Percentiles rank a stretch among this genome's conserved stretches.
Evolutionary conservation across 202 grass and related monocot genomes (phyloP).

Genomic region (Setaria viridis): DNA sequence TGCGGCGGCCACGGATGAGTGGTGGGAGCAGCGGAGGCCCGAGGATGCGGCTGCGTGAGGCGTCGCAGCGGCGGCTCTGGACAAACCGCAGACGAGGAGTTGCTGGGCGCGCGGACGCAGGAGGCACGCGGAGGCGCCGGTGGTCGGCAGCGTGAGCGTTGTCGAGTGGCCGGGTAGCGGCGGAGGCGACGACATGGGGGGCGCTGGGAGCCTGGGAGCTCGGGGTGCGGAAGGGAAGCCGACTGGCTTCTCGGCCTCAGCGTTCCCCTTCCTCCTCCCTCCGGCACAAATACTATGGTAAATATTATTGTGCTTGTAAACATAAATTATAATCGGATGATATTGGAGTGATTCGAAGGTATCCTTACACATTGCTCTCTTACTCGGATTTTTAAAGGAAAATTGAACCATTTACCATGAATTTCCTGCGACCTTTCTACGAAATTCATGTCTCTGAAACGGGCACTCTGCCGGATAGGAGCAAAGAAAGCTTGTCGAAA

Average conservation of each 20-base stretch:
- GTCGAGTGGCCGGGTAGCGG: background rate
- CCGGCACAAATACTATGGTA: background rate
- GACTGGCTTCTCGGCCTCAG: background rate
- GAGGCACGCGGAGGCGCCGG: slow-evolving; percentile 20
- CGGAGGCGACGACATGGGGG: background rate
- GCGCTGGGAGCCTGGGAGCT: background rate
- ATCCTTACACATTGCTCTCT: background rate
- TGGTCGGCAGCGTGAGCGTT: background rate
- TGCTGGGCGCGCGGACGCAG: background rate
- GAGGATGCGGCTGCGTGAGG: background rate
- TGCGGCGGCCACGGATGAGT: slow-evolving; percentile 34
- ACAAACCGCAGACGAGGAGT: background rate
- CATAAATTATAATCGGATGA: background rate
- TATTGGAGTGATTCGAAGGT: background rate
- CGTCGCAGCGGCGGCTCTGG: background rate
- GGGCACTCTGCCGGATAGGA: background rate
- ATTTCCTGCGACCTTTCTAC: background rate
- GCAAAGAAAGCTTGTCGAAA: background rate
- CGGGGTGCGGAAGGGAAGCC: background rate
- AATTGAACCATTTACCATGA: background rate
- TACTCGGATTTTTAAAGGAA: background rate
- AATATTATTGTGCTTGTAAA: background rate
- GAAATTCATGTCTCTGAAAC: background rate
- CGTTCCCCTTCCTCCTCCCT: background rate
- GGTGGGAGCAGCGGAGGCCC: background rate